Base-by-base conservation (phyloP, 2,329 filamentous ascomycete species). In the Aspergillus hortae region DNA sequence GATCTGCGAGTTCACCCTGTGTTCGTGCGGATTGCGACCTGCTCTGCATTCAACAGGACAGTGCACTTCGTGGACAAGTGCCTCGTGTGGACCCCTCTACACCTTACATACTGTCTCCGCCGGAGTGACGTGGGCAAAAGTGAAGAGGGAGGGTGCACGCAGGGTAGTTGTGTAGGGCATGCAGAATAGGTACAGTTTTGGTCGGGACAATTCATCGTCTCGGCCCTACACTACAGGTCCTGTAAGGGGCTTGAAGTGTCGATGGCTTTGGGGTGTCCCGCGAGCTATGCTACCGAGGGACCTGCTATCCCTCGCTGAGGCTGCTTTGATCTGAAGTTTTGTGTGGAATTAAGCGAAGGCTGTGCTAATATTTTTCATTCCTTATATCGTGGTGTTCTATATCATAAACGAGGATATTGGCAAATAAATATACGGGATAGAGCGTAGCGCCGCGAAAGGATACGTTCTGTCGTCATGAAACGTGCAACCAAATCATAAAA, bases 401-500 rank as follows among this genome's bases (percentile, higher is more conserved):
- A 56, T 65, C 55, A 59, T 62, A 61, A 57, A 57, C 40, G 40
- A 21, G 19, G 15, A 38, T n/a, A 17, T 23, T 21, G n/a, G 40
- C 15, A 17, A 23, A 42, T 41, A 44, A 57, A 56, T 58, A 57
- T 58, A 57, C 58, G 51, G 51, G 45, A 36, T 36, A 47, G 41
- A 19, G 15, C 27, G 53, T 50, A 19, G 15, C 27, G 53, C 49
- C 51, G 54, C 54, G 50, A 48, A 43, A 41, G 53, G 48, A 49
- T 55, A 52, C 40, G 41, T 42, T 48, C 15, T 55, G 56, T 54
- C 55, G 59, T 66, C 63, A 54, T 65, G 53, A 56, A 65, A 62
- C 55, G 56, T 67, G 51, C 59, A 60, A 65, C 55, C 55, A 56
- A 62, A 60, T 63, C 64, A 60, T 69, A 57, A 60, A 57, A 63